phyloP scores from a whole-genome alignment of 345 rosid species.

The Anastatica hierochuntica region DNA sequence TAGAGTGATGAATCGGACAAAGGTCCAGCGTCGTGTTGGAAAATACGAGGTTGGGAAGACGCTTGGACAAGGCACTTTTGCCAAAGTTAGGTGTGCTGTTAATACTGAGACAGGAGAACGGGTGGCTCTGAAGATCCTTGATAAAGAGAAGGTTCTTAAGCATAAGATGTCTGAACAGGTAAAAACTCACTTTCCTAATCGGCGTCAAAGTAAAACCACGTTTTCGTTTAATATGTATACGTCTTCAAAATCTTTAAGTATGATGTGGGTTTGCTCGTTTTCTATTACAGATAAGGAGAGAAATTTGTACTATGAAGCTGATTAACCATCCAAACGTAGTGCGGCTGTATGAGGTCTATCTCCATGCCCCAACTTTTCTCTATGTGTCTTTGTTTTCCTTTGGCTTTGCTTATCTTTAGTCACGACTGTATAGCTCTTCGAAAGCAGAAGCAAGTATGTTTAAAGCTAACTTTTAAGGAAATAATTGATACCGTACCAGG shows the following conservation, averaged over 20 bases:
- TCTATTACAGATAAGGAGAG: slow-evolving; percentile 69
- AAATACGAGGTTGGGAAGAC: slow-evolving; percentile 89
- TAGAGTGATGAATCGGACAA: slow-evolving; percentile 21
- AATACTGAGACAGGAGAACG: slow-evolving; percentile 56
- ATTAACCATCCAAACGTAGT: slow-evolving; percentile 94
- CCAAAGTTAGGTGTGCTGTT: slow-evolving; percentile 89
- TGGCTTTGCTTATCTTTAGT: neutral
- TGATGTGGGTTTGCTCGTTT: neutral
- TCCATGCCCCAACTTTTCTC: slow-evolving; percentile 6
- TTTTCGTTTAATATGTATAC: too few relatives aligned
- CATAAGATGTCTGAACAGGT: slow-evolving; percentile 97
- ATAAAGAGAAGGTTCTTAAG: slow-evolving; percentile 90
- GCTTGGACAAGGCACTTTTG: slow-evolving; percentile 91
- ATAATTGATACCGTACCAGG: slow-evolving; percentile 30
- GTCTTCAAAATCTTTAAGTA: neutral
- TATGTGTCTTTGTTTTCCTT: slow-evolving; percentile 5
- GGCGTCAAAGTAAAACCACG: too few relatives aligned
- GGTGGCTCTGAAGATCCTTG: slow-evolving; percentile 90
- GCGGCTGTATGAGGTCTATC: slow-evolving; percentile 63
- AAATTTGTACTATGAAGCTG: slow-evolving; percentile 83
- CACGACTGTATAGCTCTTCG: neutral
- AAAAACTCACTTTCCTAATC: neutral
- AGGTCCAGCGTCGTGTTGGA: slow-evolving; percentile 81
- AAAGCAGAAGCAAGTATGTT: neutral
- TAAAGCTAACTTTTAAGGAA: neutral